phyloP scores from a whole-genome alignment of 306 rosid species.

The Leucaena leucocephala region DNA sequence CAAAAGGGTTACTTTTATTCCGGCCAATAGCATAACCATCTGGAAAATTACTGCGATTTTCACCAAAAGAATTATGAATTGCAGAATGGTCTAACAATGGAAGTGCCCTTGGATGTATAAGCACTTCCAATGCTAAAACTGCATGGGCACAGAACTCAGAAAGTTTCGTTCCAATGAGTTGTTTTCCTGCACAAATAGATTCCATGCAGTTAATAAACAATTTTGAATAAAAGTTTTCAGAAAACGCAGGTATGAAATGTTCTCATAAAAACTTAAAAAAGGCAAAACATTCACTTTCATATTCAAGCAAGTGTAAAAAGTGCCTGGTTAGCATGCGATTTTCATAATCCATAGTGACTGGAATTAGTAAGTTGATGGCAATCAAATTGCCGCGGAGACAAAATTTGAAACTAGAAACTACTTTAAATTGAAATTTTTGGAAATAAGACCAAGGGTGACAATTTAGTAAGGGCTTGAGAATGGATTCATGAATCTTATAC shows the following conservation, averaged over 20 bases:
- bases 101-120: constrained; percentile 86
- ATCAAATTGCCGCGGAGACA: neutral
- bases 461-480: neutral
- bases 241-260: neutral
- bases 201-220: constrained; percentile 28
- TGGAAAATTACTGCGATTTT: constrained; percentile 35
- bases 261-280: neutral
- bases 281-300: neutral
- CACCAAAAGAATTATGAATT: constrained; percentile 34
- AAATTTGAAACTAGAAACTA: neutral
- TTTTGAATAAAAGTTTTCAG: neutral
- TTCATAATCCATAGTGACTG: neutral
- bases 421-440: neutral
- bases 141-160: constrained; percentile 87
- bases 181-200: constrained; percentile 64
- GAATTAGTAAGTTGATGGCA: neutral
- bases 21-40: constrained; percentile 38
- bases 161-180: constrained; percentile 67
- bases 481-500: neutral
- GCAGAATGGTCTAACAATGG: constrained; percentile 51
- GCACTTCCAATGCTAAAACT: constrained; percentile 80
- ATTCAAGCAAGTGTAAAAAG: constrained; percentile 13
- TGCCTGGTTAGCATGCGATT: constrained; percentile 6
- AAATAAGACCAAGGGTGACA: neutral
- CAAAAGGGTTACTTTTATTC: constrained; percentile 37